Evolutionary conservation across 306 rosid species (phyloP), one percentile per base, ranked within the genome.

Genomic region (Quillaja saponaria): DNA sequence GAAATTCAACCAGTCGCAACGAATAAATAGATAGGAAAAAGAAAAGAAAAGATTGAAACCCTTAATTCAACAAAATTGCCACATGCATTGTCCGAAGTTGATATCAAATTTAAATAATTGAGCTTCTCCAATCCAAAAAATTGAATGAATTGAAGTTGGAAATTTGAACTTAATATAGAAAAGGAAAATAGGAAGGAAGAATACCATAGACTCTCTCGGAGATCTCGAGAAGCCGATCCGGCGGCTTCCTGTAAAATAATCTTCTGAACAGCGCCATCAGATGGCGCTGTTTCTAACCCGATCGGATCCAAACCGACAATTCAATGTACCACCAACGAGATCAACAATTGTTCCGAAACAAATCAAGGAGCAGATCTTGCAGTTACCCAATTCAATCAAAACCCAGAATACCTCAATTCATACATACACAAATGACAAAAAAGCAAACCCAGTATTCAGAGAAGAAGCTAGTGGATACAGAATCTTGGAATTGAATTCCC

Each of bases 201-300:
- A 35, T 61, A 91, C 99, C 96, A 71, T 92, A 92, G 34, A 92
- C 99, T 65, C 99, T 81, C 62, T 92, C 99, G 11, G 96, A 85
- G 82, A 92, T 92, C 85, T 92, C 96, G 4, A 92, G 92, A 69
- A 92, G 99, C 73, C 95, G 96, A 87, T 92, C 95, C 72, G 99
- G 99, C 64, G 99, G 99, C 86, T 89, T 92, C 78, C 96, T 78
- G 75, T 89, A 89, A 64, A 92, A 92, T 65, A 92, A 81, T 57
- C 92, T 78, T 75, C 97, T 81, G 84, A 92, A 92, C 95, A 92
- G 99, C 96, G 96, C 99, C 99, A 92, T 92, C 52, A 4, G 81
- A 80, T 74, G 96, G 96, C 99, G 99, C 99, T 89, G 96, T 84
- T 92, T 72, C 89, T 77, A 69, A 85, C 76, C 71, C 61, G 86